Evolutionary conservation across 108 stramenopile genomes (phyloP), one percentile per base, ranked within the genome.

Genomic region (Fragilaria radians): DNA sequence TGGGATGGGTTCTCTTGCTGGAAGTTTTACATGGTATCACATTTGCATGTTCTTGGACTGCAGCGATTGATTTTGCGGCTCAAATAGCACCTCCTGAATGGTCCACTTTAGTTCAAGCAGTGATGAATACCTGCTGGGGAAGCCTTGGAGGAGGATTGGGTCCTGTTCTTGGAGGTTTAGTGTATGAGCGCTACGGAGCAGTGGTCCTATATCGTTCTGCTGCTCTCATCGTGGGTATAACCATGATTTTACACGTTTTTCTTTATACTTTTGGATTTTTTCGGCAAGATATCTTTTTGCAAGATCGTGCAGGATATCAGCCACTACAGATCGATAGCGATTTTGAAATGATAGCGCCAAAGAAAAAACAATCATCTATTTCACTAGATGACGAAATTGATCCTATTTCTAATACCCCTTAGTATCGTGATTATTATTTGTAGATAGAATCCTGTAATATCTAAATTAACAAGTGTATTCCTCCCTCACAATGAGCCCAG

Each of bases 21-120:
- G 85, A 86, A 51, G 78, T 80, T 0, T 48, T 86, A 5, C 85
- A 86, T 52, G 85, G 85, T 0, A 56, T 86, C 14, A 86, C 85
- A 45, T 80, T 73, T 53, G 85, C 68, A 3, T 79, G 73, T 54
- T 57, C 67, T 5, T 26, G 59, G 47, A 72, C 79, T 5, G 59
- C 66, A 1, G 48, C 67, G 53, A 72, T 82, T 5, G 81, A 78
- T 11, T 78, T 76, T 63, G 76, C 62, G 7, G 36, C 36, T 11
- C 36, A 42, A 14, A 19, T 51, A 5, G 49, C 49, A 5, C 49
- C 49, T 5, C 5, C 18, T 5, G 49, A 23, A 51, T 51, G 49
- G 49, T 51, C 49, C 21, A 51, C 49, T 23, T 5, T 23, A 23
- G 22, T 51, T 19, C 49, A 51, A 51, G 9, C 49, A 5, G 21